Evolutionary conservation across 148 eudicot species (phyloP), one percentile per base, ranked within the genome.

Genomic region (Vaccinium darrowii): DNA sequence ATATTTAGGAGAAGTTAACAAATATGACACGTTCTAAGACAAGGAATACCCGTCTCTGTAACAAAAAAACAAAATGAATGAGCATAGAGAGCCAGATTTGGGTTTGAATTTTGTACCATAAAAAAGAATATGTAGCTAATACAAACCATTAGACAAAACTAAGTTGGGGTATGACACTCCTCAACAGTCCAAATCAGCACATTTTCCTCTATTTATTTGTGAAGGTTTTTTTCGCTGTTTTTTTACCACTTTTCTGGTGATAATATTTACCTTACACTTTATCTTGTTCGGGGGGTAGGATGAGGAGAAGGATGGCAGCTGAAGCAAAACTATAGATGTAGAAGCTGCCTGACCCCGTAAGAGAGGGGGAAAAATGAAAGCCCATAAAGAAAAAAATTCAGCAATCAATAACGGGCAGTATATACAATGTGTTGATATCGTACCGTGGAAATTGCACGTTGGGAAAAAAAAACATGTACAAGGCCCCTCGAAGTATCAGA

Each of bases 401-500:
- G 56, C 83, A 21, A 79, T 53, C 49, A 14, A 49, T 50, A 81
- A 65, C 71, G 21, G 57, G 57, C 33, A 81, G 73, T n/a, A 30
- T 7, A 50, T 81, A n/a, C 25, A 51, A 50, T 69, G 25, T n/a
- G 69, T 25, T 0, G 19, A 77, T 50, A 81, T 16, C 25, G 60
- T 92, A 96, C 98, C 98, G 93, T 96, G 57, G 95, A 89, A 87
- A 93, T 90, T 92, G 93, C 87, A 84, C 98, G 93, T 80, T 94
- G 99, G 84, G 94, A 84, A 82, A 96, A 94, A 85, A 96, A 96
- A 7, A 89, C 88, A 89, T 96, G 97, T 87, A 96, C 94, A 83
- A 96, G 92, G 84, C 98, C 94, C 90, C 82, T 96, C 36, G 97
- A 53, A 18, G 98, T 96, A 83, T 92, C 92, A 33, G 94, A 88